Percentiles rank a stretch among this genome's conserved stretches.
Evolutionary conservation across 257 asterid genomes (phyloP).

Genomic region (Knoxia roxburghii): DNA sequence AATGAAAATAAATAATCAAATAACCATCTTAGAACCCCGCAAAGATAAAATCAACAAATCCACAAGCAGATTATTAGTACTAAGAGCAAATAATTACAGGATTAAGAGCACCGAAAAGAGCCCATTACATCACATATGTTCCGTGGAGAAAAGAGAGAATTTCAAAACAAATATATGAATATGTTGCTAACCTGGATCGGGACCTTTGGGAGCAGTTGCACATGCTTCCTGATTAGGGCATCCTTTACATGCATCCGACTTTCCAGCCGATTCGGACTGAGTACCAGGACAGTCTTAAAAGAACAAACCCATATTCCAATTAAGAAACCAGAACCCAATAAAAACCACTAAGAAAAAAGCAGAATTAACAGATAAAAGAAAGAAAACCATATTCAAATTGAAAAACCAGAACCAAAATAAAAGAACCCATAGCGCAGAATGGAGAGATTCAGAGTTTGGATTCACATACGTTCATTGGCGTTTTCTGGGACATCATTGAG

Average conservation of each 20-base stretch:
- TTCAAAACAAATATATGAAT: not conserved
- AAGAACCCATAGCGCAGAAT: no score
- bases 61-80: no score
- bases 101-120: no score
- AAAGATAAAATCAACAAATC: not conserved
- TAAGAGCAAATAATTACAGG: no score
- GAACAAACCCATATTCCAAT: not conserved
- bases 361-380: no score
- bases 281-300: constrained; percentile 85
- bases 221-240: constrained; percentile 91
- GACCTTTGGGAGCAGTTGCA: constrained; percentile 96
- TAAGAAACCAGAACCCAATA: not conserved
- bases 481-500: constrained; percentile 15
- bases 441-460: not conserved
- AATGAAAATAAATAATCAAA: no score
- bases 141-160: not conserved
- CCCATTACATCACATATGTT: no score
- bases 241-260: constrained; percentile 73
- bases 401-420: no score
- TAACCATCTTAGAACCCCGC: not conserved
- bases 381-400: no score
- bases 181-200: constrained; percentile 62
- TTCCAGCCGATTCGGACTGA: constrained; percentile 78
- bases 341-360: not conserved
- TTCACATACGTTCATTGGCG: constrained; percentile 18